These are phyloP conservation scores for Coffea canephora DNA, from an alignment of 257 asterid genomes.

Conservation along the genomic window DNA sequence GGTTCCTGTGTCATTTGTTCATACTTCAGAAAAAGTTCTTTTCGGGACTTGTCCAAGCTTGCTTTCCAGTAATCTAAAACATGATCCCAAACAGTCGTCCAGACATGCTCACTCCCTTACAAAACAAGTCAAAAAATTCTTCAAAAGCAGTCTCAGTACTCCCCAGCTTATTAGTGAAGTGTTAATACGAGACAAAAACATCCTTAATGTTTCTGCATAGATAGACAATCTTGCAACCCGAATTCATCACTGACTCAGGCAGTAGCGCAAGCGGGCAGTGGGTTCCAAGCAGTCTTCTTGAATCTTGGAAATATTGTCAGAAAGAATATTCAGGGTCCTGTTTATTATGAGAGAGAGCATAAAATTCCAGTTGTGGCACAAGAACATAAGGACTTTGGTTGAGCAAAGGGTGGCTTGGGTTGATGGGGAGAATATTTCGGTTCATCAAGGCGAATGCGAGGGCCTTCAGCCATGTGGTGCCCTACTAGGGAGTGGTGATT, in stretches of 20 bases:
- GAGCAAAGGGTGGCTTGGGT: constrained; percentile 6
- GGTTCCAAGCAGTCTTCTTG: neutral
- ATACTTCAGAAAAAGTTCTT: neutral
- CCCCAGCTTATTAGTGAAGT: neutral
- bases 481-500: constrained; percentile 22
- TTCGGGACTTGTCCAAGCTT: neutral
- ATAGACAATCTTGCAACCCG: neutral
- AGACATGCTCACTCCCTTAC: neutral
- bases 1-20: neutral
- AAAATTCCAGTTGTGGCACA: neutral
- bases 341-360: no score
- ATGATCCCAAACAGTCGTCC: constrained; percentile 11
- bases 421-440: neutral
- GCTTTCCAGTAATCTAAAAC: neutral
- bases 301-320: no score
- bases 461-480: constrained; percentile 30
- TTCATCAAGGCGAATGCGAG: neutral
- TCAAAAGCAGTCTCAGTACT: neutral
- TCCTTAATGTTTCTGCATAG: neutral
- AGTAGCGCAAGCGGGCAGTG: neutral
- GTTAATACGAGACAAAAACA: neutral
- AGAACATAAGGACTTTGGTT: neutral
- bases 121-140: neutral
- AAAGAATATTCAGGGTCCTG: no score
- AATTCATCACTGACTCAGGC: neutral